Base-by-base conservation (phyloP, 805 yeast species). In the Sungouiella blattae region DNA sequence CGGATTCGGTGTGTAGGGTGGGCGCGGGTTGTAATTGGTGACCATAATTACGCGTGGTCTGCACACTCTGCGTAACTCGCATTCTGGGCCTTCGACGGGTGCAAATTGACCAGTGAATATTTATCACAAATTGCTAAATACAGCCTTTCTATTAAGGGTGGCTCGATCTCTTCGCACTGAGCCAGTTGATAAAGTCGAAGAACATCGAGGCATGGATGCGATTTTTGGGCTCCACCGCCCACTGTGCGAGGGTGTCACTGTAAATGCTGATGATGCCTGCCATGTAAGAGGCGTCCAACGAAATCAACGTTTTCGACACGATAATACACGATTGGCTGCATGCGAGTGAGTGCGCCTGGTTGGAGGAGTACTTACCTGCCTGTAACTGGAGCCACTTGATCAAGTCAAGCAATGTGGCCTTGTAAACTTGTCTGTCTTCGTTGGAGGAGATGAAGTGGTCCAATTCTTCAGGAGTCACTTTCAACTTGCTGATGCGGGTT, bases 111-210 rank as follows among this genome's bases (percentile, higher is more conserved):
- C n/a, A n/a, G n/a, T n/a, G n/a, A n/a, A n/a, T n/a, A n/a, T n/a
- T n/a, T n/a, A n/a, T n/a, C n/a, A n/a, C n/a, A n/a, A n/a, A n/a
- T n/a, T n/a, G n/a, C n/a, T n/a, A n/a, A n/a, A n/a, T n/a, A n/a
- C n/a, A n/a, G n/a, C n/a, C n/a, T n/a, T n/a, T n/a, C n/a, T n/a
- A n/a, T n/a, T n/a, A n/a, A n/a, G n/a, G n/a, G n/a, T 30, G 15
- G 17, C 26, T 32, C 3, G 26, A 4, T 20, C 47, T 35, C 34
- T 46, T 47, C 11, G 46, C 36, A 23, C 33, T 71, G 28, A 83
- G 54, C 89, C 93, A 89, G 60, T 87, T 87, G 52, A 84, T 73
- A 42, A 87, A 77, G 49, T 88, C 96, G 45, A 78, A 72, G 54
- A 84, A 87, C 50, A 85, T 54, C 9, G 74, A 64, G 6, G 82